Percentiles rank a stretch among this genome's conserved stretches.
Conservation (phyloP, 805 yeast genomes). For the Ogataea naganishii region DNA sequence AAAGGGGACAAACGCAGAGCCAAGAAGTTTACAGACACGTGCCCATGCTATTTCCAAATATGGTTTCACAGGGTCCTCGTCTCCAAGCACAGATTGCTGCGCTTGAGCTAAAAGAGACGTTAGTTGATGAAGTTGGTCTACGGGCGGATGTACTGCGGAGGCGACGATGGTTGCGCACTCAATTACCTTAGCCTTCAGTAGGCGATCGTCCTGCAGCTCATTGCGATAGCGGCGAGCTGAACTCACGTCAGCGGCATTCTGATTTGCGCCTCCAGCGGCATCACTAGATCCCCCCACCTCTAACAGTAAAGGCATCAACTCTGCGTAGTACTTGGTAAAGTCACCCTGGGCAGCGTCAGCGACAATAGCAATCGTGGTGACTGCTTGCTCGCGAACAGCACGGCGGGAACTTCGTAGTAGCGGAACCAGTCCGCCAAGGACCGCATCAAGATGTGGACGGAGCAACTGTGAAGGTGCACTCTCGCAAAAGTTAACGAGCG, state of each 20-base stretch:
- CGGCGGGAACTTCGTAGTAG: conserved; percentile 79
- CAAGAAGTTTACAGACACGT: conserved; percentile 78
- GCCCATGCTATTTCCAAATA: conserved; percentile 96
- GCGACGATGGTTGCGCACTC: conserved; percentile 96
- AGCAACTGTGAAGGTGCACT: conserved; percentile 79
- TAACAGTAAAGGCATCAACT: conserved; percentile 82
- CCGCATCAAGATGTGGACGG: conserved; percentile 86
- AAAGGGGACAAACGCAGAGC: conserved; percentile 77
- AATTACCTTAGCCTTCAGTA: conserved; percentile 85
- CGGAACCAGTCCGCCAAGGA: conserved; percentile 65
- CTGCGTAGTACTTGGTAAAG: conserved; percentile 86
- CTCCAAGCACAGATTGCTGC: conserved; percentile 44
- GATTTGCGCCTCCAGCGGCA: conserved; percentile 71
- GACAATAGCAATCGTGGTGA: conserved; percentile 92
- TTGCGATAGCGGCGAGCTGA: too few species aligned
- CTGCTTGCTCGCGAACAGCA: conserved; percentile 94
- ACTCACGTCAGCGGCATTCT: conserved; percentile 70
- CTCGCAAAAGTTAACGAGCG: conserved; percentile 90
- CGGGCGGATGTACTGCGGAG: conserved; percentile 80
- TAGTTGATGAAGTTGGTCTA: conserved; percentile 64
- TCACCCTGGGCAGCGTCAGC: conserved; percentile 93
- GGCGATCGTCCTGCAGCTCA: conserved; percentile 67
- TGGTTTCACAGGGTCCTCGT: conserved; percentile 84
- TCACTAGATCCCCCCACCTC: too few species aligned
- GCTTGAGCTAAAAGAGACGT: conserved; percentile 63